Evolutionary conservation across 345 rosid species (phyloP).

Genomic region (Heritiera littoralis): DNA sequence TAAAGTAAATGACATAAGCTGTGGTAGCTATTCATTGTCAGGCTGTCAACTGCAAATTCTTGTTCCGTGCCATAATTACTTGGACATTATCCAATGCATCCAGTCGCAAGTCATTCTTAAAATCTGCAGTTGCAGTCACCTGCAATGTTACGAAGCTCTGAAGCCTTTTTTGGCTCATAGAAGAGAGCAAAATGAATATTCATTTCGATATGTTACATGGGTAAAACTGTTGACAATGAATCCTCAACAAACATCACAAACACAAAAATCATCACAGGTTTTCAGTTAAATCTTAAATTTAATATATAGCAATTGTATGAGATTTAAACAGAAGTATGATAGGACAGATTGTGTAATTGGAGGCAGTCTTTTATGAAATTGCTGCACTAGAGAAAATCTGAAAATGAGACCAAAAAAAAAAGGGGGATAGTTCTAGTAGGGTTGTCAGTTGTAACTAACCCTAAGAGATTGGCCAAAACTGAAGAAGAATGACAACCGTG

Average conservation of each 20-base stretch:
- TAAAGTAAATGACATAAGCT: neutral
- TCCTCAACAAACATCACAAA: neutral
- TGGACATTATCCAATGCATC: neutral
- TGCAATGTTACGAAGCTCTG: neutral
- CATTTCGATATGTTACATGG: neutral
- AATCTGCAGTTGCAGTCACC: neutral
- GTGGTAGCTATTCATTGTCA: neutral
- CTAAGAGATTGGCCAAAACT: neutral
- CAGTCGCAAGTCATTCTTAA: constrained; percentile 18
- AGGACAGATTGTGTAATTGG: neutral
- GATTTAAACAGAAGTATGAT: neutral
- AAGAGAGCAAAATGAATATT: neutral
- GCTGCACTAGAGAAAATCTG: neutral
- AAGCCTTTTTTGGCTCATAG: neutral
- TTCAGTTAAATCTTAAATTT: neutral
- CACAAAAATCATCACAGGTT: neutral
- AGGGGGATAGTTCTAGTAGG: neutral
- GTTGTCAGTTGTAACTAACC: neutral
- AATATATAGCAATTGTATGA: neutral
- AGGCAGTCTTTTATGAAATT: neutral
- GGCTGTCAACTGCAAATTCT: constrained; percentile 13
- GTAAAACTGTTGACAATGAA: neutral
- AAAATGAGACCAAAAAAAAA: neutral
- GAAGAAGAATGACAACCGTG: neutral
- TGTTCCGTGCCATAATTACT: constrained; percentile 6